These are phyloP conservation scores for Posidonia australis DNA, from an alignment of 106 monocot species.

Conservation along the genomic window DNA sequence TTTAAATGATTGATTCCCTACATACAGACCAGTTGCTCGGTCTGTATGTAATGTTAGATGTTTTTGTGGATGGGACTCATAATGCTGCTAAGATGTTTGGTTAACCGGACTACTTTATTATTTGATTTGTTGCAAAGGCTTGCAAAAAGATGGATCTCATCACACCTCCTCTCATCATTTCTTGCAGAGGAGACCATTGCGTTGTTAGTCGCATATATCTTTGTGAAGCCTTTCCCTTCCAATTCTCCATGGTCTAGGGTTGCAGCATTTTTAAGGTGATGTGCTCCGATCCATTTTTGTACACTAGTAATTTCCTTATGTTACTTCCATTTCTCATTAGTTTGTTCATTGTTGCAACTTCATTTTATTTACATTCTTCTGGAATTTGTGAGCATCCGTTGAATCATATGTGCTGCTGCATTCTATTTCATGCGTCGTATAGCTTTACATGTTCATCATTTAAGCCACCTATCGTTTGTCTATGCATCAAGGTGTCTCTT, in stretches of 20 bases:
- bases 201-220: constrained; percentile 82
- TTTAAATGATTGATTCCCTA: constrained; percentile 61
- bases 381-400: too few relatives aligned
- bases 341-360: too few relatives aligned
- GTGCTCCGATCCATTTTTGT: background rate
- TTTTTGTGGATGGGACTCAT: background rate
- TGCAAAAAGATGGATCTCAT: constrained; percentile 84
- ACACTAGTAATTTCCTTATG: background rate
- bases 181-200: constrained; percentile 77
- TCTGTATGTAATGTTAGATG: constrained; percentile 12
- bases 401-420: too few relatives aligned
- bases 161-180: constrained; percentile 85
- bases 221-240: constrained; percentile 81
- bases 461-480: too few relatives aligned
- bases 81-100: background rate
- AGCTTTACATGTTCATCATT: too few relatives aligned
- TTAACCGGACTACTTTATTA: too few relatives aligned
- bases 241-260: constrained; percentile 60
- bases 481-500: too few relatives aligned
- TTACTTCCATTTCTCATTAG: too few relatives aligned
- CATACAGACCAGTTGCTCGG: constrained; percentile 84
- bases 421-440: too few relatives aligned
- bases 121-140: constrained; percentile 38
- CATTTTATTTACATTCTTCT: too few relatives aligned
- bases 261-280: constrained; percentile 85